Percentiles rank a stretch among this genome's conserved stretches.
Conservation (phyloP, 257 asterid species). For the Primulina huaijiensis region DNA sequence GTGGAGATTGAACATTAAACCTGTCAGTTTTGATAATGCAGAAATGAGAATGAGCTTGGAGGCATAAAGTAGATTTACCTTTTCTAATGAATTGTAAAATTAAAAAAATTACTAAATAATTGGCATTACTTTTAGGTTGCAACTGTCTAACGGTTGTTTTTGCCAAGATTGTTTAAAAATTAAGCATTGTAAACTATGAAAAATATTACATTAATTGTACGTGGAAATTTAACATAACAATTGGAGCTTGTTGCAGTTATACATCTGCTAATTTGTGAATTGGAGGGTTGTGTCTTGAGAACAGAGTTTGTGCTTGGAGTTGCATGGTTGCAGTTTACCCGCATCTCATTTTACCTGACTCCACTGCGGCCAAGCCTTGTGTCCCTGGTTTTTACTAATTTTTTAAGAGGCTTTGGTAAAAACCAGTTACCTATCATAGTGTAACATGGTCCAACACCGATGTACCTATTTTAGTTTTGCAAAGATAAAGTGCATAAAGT, state of each 20-base stretch:
- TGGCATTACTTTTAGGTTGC: constrained; percentile 9
- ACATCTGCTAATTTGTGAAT: neutral
- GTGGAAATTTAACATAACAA: neutral
- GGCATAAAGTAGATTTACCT: neutral
- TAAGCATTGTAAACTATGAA: no score
- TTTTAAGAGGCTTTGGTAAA: neutral
- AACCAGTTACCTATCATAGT: neutral
- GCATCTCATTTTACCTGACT: no score
- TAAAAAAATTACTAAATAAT: constrained; percentile 2
- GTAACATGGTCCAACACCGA: no score
- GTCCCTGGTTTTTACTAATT: neutral
- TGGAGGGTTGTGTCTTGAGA: neutral
- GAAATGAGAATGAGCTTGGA: constrained; percentile 7
- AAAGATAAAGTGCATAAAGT: no score
- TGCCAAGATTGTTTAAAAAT: no score
- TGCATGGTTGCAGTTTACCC: no score
- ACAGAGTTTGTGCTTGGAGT: neutral
- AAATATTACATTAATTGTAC: neutral
- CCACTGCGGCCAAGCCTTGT: neutral
- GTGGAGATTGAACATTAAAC: constrained; percentile 10
- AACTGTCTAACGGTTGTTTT: neutral
- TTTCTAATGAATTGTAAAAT: neutral
- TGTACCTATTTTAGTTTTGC: no score
- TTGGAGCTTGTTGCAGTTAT: neutral
- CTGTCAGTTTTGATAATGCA: neutral